phyloP scores from a whole-genome alignment of 2,329 filamentous ascomycete species.

The Fusarium torulosum region DNA sequence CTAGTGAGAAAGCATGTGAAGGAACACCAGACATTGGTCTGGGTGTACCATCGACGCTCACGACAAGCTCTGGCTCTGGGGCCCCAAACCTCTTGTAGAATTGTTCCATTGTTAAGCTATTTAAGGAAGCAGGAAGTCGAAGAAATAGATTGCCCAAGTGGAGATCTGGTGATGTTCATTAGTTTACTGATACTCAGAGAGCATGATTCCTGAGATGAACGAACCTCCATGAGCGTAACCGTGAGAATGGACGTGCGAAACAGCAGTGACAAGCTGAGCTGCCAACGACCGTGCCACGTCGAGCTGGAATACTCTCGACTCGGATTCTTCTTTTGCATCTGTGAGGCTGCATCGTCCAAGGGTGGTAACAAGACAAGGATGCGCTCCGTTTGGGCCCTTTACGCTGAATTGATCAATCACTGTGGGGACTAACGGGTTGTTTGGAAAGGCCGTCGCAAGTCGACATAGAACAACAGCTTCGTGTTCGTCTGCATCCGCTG shows the following conservation, averaged over 20 bases:
- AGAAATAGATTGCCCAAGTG: constrained; percentile 55
- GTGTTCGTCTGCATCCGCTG: constrained; percentile 38
- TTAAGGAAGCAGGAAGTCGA: constrained; percentile 34
- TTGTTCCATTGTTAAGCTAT: constrained; percentile 42
- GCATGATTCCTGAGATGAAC: too few species aligned
- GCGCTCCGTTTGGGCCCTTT: constrained; percentile 48
- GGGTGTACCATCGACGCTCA: constrained; percentile 34
- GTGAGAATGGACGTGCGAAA: constrained; percentile 48
- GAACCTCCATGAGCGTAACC: constrained; percentile 52
- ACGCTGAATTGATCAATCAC: constrained; percentile 46
- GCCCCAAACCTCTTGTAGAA: constrained; percentile 45
- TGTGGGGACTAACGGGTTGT: constrained; percentile 25
- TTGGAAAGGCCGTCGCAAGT: neutral
- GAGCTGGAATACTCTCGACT: constrained; percentile 43
- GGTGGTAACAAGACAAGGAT: constrained; percentile 47
- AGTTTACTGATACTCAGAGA: neutral
- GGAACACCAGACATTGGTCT: constrained; percentile 45
- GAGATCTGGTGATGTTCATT: constrained; percentile 41
- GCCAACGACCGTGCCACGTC: constrained; percentile 47
- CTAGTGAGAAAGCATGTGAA: constrained; percentile 46
- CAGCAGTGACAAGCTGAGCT: constrained; percentile 49
- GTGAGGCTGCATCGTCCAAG: constrained; percentile 47
- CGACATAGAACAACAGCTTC: constrained; percentile 47
- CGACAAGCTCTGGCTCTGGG: constrained; percentile 43
- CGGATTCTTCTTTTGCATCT: constrained; percentile 37